A percentile compares a stretch with the other conserved stretches of the same genome.
These are phyloP conservation scores for Melampsora americana DNA, from an alignment of 1,284 basidiomycete genomes.

Conservation along the genomic window DNA sequence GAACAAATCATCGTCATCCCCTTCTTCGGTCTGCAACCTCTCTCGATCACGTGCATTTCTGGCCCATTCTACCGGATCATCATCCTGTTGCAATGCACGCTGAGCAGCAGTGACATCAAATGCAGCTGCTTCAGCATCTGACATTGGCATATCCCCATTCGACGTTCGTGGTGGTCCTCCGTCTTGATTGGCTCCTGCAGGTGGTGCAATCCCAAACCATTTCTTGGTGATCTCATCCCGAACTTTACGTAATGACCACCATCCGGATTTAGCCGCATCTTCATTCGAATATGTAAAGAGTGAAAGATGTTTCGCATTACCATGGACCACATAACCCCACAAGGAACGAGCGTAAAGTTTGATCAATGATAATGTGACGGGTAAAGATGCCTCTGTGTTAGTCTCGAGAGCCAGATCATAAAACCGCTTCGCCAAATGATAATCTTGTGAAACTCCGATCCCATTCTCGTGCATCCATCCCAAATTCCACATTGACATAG, in stretches of 20 bases:
- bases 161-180: not conserved
- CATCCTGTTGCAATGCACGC: conserved; percentile 32
- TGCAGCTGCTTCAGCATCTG: conserved; percentile 10
- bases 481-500: conserved; percentile 95
- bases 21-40: conserved; percentile 11
- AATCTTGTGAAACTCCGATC: conserved; percentile 84
- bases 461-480: conserved; percentile 99
- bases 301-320: conserved; percentile 34
- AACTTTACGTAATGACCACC: conserved; percentile 38
- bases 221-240: conserved; percentile 36
- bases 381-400: conserved; percentile 81
- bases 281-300: conserved; percentile 31
- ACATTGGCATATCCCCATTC: conserved; percentile 6
- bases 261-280: conserved; percentile 22
- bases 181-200: conserved; percentile 27
- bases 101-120: conserved; percentile 31
- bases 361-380: conserved; percentile 74
- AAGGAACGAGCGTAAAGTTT: conserved; percentile 79
- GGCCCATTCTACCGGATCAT: conserved; percentile 37
- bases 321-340: conserved; percentile 59
- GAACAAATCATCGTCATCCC: conserved; percentile 42
- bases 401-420: conserved; percentile 86
- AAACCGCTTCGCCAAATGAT: conserved; percentile 91
- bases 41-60: conserved; percentile 41
- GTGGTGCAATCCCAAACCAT: conserved; percentile 41